Conservation (phyloP, 192 early-diverging fungal genomes). For the Pilaira anomala region DNA sequence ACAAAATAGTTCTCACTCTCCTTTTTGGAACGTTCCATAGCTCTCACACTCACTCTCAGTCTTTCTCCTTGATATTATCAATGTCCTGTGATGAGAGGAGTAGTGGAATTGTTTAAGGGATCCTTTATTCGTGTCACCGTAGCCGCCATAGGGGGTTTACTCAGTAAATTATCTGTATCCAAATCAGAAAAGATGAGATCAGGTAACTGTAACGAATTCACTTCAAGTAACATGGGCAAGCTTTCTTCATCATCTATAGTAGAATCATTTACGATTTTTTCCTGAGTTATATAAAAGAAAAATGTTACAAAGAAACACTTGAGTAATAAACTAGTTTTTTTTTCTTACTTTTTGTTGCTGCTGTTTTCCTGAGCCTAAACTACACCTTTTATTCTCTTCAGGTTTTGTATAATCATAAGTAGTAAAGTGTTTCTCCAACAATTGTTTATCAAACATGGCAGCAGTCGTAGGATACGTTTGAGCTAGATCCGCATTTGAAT, state of each 20-base stretch:
- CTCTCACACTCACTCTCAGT: no score
- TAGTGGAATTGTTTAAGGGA: no score
- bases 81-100: no score
- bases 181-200: no score
- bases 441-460: slow-evolving; percentile 26
- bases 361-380: background rate
- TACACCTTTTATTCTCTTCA: slow-evolving; percentile 7
- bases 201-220: no score
- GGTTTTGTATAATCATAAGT: slow-evolving; percentile 73
- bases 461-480: slow-evolving; percentile 26
- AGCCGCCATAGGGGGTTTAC: no score
- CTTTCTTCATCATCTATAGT: slow-evolving; percentile 12
- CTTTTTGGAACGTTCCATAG: no score
- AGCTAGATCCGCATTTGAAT: slow-evolving; percentile 30
- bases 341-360: background rate
- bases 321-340: background rate
- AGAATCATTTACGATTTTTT: background rate
- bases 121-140: no score
- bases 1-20: no score
- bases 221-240: background rate
- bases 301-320: no score
- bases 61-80: no score
- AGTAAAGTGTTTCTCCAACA: slow-evolving; percentile 78
- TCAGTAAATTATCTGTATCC: no score
- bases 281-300: background rate